These are phyloP conservation scores for Herpetospermum pedunculosum DNA, from an alignment of 306 rosid species.

Conservation along the genomic window DNA sequence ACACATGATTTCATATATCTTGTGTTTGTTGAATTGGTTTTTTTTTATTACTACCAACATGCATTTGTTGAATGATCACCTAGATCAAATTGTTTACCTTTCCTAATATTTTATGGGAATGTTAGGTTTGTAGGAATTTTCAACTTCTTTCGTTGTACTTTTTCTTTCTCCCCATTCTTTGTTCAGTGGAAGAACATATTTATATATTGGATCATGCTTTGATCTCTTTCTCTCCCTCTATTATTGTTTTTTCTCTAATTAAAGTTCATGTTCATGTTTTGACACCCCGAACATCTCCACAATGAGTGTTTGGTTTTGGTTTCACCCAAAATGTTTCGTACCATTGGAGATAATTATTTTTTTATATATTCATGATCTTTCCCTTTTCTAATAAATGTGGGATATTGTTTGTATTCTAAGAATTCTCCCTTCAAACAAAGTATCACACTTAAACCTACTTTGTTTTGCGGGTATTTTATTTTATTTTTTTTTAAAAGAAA, in stretches of 20 bases:
- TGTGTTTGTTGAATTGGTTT: neutral
- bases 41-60: neutral
- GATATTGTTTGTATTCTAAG: no score
- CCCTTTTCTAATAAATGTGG: no score
- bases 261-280: neutral
- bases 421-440: no score
- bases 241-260: neutral
- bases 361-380: no score
- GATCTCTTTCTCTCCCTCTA: neutral
- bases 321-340: no score
- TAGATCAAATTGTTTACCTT: conserved; percentile 1
- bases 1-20: neutral
- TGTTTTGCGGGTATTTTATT: no score
- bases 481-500: no score
- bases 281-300: no score
- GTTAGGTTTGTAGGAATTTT: neutral
- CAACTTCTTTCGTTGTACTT: neutral
- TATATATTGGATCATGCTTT: neutral
- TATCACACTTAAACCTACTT: no score
- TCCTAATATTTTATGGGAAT: conserved; percentile 8
- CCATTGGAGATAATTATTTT: no score
- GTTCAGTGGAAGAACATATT: neutral
- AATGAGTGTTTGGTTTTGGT: no score
- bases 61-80: neutral
- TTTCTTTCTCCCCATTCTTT: neutral